Conservation (phyloP, 2,329 filamentous ascomycete species). For the Verticillium nubilum region DNA sequence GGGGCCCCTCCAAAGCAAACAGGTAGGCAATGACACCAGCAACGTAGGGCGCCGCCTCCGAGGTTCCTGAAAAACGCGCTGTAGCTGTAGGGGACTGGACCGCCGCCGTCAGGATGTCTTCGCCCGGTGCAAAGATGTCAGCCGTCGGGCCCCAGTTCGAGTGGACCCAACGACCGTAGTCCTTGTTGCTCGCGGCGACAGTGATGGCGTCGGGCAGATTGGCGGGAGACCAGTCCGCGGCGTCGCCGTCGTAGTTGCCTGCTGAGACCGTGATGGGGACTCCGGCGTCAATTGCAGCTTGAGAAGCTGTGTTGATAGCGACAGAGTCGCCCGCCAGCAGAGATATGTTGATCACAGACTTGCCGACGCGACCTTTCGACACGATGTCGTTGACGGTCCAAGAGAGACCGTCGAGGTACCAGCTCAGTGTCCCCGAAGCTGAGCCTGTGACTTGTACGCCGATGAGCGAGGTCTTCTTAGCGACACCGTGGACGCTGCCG, state of each 20-base stretch:
- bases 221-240: constrained; percentile 36
- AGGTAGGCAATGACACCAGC: constrained; percentile 16
- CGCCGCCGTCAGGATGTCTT: constrained; percentile 38
- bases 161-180: constrained; percentile 33
- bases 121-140: constrained; percentile 46
- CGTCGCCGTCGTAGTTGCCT: constrained; percentile 38
- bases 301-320: constrained; percentile 44
- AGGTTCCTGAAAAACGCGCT: constrained; percentile 7
- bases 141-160: constrained; percentile 43
- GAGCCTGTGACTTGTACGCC: constrained; percentile 37
- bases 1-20: constrained; percentile 12
- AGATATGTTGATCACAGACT: constrained; percentile 49
- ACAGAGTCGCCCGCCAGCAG: constrained; percentile 38
- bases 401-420: constrained; percentile 24
- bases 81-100: constrained; percentile 13
- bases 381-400: constrained; percentile 38
- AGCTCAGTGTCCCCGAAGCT: not conserved
- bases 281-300: constrained; percentile 35
- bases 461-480: constrained; percentile 34
- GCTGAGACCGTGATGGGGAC: constrained; percentile 49
- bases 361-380: constrained; percentile 28
- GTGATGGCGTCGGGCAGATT: constrained; percentile 41
- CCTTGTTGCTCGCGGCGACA: constrained; percentile 40
- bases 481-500: constrained; percentile 35
- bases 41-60: constrained; percentile 14